Evolutionary conservation across 2,329 filamentous ascomycete genomes (phyloP), one percentile per base, ranked within the genome.

Genomic region (Dactylellina sp.): DNA sequence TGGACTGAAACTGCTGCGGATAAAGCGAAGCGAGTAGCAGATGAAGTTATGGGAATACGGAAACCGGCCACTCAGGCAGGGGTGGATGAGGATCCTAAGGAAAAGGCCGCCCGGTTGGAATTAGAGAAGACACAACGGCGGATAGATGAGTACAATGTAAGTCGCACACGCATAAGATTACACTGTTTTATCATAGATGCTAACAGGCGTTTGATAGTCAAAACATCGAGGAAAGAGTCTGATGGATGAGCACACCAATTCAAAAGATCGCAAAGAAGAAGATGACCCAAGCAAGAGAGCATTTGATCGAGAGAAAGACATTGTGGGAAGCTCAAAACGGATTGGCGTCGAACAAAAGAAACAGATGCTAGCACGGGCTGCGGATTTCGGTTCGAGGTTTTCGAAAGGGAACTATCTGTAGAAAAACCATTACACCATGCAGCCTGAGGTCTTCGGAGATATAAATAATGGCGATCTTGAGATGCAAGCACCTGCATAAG

Each of bases 1-100:
- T 98, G 94, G 94, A 93, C 92, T 0, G 94, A 98, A 81, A 97
- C 92, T 7, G 91, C 92, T 0, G 91, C 94, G 80, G 87, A 97
- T 81, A 96, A 96, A 81, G 87, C 91, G 68, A 89, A 90, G 81
- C 86, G 92, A 40, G 82, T 97, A 20, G 89, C 90, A 77, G 89
- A 96, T 80, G 88, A 95, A 60, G 90, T 96, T 9, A 86, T 97
- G 77, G 93, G 93, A 0, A 87, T 93, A 1, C 82, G 81, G 70
- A 79, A 81, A 39, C 78, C 56, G 18, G 76, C 53, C 18, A 77
- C 75, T 55, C 75, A 78, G 50, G 66, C 52, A 7, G 60, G 40
- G 47, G 76, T 24, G 44, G 63, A 61, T 28, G 4, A 78, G 77
- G 59, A 75, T 60, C 63, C 71, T 24, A 66, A 70, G 25, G 71